Base-by-base conservation (phyloP, 192 early-diverging fungal species). In the Chytriomyces sp. region DNA sequence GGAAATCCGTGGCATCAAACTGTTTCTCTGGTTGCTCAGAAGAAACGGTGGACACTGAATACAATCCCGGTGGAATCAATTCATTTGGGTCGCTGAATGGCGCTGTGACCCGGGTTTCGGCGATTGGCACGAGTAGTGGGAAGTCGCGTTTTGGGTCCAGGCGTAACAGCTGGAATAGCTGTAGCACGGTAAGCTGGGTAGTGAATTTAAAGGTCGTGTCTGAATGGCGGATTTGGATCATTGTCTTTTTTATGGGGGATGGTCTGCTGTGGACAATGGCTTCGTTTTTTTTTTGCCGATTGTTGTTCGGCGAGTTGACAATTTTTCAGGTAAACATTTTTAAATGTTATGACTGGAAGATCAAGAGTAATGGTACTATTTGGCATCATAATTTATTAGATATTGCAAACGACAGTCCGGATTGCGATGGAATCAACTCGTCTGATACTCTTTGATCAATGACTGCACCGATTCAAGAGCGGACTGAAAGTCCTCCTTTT, bases 401-500 rank as follows among this genome's bases (percentile, higher is more conserved):
- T 57, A 20, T 57, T 57, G 53, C 53, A 57, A 11, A 57, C 3
- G 13, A 57, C 53, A 57, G 11, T 57, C 13, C 20, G 53, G 3
- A 3, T 57, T 20, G 5, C 53, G 35, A 35, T 35, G 35, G 35
- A 35, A 35, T 59, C 57, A 59, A n/a, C 26, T 65, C 26, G 16
- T 28, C 46, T 45, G n/a, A 45, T 60, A 71, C 23, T 71, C 69
- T 24, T 50, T 8, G 57, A 71, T 71, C 8, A 71, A 26, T 8
- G 47, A 57, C 9, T 50, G n/a, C 13, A 71, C 69, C 50, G 44
- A 48, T 48, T 50, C 49, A 18, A 71, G 61, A 6, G 73, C 75
- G 7, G 10, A 8, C 11, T 69, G 43, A 78, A 89, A 89, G 46
- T 88, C 86, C 10, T 43, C 60, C 45, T 53, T 45, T 11, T 89